phyloP scores from a whole-genome alignment of 176 grass and related monocot species.

The Phragmites australis region DNA sequence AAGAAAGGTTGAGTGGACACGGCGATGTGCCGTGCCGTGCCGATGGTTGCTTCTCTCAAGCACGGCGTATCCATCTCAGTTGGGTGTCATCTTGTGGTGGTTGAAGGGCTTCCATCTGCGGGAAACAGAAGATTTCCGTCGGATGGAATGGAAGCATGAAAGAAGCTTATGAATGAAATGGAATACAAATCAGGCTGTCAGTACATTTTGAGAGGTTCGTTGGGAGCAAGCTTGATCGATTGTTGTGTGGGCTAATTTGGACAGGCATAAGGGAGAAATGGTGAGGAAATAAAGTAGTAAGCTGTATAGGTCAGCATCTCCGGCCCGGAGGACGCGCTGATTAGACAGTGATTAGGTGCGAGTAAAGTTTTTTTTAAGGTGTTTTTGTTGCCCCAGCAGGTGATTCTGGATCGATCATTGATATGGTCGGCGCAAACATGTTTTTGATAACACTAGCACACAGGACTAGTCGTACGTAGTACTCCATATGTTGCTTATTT shows the following conservation, averaged over 20 bases:
- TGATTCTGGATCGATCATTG: background rate
- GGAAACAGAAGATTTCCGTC: background rate
- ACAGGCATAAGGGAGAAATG: background rate
- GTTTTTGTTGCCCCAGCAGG: background rate
- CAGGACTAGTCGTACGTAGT: no score
- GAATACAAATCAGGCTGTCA: background rate
- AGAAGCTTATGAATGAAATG: background rate
- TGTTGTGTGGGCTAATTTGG: background rate
- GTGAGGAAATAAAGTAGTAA: background rate
- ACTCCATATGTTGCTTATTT: no score
- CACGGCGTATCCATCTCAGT: background rate
- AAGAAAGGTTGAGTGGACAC: background rate
- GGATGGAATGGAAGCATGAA: background rate
- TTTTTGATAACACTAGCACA: background rate
- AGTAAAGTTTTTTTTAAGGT: background rate
- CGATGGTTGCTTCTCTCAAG: background rate
- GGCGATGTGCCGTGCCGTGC: background rate
- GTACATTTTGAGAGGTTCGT: background rate
- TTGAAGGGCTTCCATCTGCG: constrained; percentile 36
- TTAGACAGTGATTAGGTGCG: constrained; percentile 21
- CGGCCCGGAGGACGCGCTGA: constrained; percentile 23
- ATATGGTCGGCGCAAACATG: background rate
- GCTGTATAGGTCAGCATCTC: constrained; percentile 3
- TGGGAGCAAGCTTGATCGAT: background rate
- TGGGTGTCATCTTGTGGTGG: constrained; percentile 1